Conservation (phyloP, 352 stramenopile species). For the Phytophthora cajani region DNA sequence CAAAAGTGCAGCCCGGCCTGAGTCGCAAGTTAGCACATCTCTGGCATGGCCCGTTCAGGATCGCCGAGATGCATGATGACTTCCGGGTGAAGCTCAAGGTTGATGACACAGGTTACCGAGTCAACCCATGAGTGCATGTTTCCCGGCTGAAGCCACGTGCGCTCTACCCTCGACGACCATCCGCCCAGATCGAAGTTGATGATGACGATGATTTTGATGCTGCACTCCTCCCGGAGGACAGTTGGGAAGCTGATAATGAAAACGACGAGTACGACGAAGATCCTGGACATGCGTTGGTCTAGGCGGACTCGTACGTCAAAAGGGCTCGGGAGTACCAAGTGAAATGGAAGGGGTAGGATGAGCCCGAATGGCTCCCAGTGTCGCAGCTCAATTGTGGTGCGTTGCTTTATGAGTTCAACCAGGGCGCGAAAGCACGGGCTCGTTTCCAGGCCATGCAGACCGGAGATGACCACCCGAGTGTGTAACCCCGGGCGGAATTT, state of each 20-base stretch:
- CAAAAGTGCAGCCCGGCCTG: background rate
- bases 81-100: background rate
- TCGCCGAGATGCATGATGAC: background rate
- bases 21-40: conserved; percentile 1
- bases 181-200: background rate
- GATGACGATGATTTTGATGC: background rate
- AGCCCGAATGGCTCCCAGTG: background rate
- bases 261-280: background rate
- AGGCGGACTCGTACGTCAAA: background rate
- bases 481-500: too few relatives aligned
- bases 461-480: background rate
- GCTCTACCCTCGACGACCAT: background rate
- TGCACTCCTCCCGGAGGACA: background rate
- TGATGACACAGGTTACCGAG: background rate
- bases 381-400: background rate
- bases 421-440: background rate
- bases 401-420: background rate
- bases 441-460: background rate
- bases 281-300: background rate
- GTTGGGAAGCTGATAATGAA: background rate
- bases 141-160: background rate
- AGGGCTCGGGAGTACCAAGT: background rate
- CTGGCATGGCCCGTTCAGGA: conserved; percentile 10
- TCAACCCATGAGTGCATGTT: conserved; percentile 3
- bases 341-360: background rate